Evolutionary conservation across 2,329 filamentous ascomycete genomes (phyloP).

Genomic region (Sclerotinia borealis): DNA sequence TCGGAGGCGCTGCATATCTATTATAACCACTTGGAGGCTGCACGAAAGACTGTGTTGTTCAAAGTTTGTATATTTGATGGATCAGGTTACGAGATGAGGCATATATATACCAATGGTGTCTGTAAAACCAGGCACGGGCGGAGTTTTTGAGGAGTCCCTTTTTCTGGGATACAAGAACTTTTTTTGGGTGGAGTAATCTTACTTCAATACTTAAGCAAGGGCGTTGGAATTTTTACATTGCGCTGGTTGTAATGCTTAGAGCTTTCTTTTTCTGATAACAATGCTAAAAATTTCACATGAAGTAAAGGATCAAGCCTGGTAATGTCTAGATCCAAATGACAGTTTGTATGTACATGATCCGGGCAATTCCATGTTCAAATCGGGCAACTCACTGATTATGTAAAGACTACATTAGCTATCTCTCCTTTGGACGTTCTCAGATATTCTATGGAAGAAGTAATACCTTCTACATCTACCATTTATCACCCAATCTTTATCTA

Average conservation of each 20-base stretch:
- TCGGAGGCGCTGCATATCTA: constrained; percentile 32
- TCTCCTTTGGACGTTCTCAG: neutral
- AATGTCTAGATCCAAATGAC: neutral
- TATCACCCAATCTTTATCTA: neutral
- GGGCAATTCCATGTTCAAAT: too few species aligned
- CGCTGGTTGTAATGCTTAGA: neutral
- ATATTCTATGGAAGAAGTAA: neutral
- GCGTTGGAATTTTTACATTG: constrained; percentile 7
- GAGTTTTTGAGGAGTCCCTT: constrained; percentile 9
- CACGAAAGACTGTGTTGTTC: neutral
- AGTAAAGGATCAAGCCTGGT: neutral
- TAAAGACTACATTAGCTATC: neutral
- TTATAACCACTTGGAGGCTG: constrained; percentile 19
- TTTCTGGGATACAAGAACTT: constrained; percentile 14
- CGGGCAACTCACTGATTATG: neutral
- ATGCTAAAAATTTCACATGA: neutral
- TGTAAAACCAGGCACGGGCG: constrained; percentile 1
- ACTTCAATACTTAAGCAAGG: neutral
- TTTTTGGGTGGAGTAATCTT: constrained; percentile 1
- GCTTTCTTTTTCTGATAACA: neutral
- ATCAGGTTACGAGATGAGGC: constrained; percentile 10
- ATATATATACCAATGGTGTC: constrained; percentile 19
- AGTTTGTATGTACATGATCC: too few species aligned
- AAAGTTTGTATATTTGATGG: constrained; percentile 20
- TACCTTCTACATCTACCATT: neutral